Evolutionary conservation across 2,329 filamentous ascomycete genomes (phyloP).

Genomic region (Sclerotinia glacialis): DNA sequence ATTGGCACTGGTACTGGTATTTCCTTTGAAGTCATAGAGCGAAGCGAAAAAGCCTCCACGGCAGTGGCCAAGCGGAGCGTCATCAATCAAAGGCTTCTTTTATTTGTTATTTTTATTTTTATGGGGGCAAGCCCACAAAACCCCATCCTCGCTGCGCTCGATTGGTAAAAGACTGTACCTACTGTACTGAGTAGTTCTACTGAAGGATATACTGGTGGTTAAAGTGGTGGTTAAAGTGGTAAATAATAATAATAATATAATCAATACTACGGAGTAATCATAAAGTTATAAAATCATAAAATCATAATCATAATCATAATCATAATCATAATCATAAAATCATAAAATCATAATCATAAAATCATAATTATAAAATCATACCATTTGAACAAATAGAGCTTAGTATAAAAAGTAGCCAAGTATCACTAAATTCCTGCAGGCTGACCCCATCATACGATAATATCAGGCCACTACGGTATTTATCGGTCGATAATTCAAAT

Average conservation of each 20-base stretch:
- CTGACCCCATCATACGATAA: slow-evolving; percentile 15
- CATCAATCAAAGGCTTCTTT: background rate
- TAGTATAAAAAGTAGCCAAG: background rate
- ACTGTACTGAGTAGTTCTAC: too few species aligned
- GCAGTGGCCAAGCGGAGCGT: background rate
- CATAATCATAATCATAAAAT: background rate
- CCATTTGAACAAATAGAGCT: background rate
- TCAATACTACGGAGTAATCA: too few species aligned
- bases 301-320: too few species aligned
- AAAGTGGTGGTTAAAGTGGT: too few species aligned
- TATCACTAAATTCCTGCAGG: background rate
- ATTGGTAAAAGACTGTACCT: background rate
- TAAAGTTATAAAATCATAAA: too few species aligned
- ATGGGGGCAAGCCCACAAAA: background rate
- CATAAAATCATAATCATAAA: background rate
- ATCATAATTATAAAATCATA: background rate
- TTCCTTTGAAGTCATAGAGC: too few species aligned
- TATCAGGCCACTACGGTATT: slow-evolving; percentile 5
- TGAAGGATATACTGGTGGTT: too few species aligned
- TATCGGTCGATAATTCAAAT: slow-evolving; percentile 6
- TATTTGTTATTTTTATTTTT: too few species aligned
- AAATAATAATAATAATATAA: too few species aligned
- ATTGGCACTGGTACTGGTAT: too few species aligned
- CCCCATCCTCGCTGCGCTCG: slow-evolving; percentile 2
- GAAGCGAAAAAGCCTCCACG: too few species aligned